These are phyloP conservation scores for Mycena olivaceomarginata DNA, from an alignment of 768 basidiomycete species.

Conservation along the genomic window DNA sequence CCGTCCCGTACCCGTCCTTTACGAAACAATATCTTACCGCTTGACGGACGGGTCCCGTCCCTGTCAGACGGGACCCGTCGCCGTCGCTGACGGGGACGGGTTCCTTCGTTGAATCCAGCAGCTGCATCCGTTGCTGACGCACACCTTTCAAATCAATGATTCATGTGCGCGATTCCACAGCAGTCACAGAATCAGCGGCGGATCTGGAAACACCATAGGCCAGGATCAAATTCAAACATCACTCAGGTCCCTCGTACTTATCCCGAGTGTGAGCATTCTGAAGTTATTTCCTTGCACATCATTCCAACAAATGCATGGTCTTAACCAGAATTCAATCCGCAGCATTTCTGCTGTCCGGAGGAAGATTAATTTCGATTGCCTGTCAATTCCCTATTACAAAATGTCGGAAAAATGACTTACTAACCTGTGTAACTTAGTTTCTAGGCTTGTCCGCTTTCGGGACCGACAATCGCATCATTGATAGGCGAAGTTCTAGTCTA, in stretches of 20 bases:
- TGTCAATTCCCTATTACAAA: neutral
- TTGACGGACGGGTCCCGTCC: no score
- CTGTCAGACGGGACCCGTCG: no score
- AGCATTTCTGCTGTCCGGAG: neutral
- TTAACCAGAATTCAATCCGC: neutral
- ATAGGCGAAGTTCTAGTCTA: neutral
- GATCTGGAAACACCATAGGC: neutral
- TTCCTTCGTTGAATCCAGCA: no score
- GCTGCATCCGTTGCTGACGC: no score
- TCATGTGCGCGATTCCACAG: no score
- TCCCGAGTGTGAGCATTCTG: neutral
- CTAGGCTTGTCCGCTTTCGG: neutral
- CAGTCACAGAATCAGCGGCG: neutral
- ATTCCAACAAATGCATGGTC: neutral
- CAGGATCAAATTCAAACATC: neutral
- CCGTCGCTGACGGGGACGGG: no score
- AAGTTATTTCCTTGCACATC: neutral
- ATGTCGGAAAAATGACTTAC: neutral
- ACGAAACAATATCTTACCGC: no score
- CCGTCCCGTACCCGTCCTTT: no score
- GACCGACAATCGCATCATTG: neutral
- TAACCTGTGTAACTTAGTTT: neutral
- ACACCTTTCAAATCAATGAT: no score
- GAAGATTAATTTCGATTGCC: neutral
- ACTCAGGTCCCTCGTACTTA: neutral